Evolutionary conservation across 768 basidiomycete genomes (phyloP), one percentile per base, ranked within the genome.

Genomic region (Chalciporus piperatus): DNA sequence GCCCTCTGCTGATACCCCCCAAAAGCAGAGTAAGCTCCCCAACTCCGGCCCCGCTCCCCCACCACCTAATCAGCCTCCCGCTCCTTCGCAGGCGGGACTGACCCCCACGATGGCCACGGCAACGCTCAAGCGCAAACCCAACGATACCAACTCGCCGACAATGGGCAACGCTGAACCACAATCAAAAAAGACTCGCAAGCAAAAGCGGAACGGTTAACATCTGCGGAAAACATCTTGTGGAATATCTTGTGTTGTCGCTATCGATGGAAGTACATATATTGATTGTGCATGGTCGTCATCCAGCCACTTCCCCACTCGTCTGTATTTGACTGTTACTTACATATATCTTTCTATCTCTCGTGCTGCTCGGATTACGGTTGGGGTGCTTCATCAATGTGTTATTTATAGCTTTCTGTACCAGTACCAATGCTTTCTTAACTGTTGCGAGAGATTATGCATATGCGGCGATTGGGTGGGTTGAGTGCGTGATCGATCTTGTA

Each of bases 21-120:
- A 76, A 67, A 87, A 88, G 69, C 81, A 81, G 69, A 77, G 79
- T 62, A 85, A 85, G 63, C 76, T 77, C 44, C 77, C 80, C 54
- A 77, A 76, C 39, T 65, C 72, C 46, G 71, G 71, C 50, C 64
- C 69, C 41, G 67, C 70, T 51, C 67, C 79, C 53, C 65, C 72
- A 55, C 62, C 74, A 53, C 64, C 68, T 59, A 69, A 69, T 69
- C 67, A 69, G 65, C 66, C 69, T 59, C 67, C 68, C 63, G 70
- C 68, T 63, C 69, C 68, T 58, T 71, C 68, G 63, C 70, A 73
- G 61, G 63, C 66, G 46, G 72, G 73, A 52, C 74, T 75, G 48
- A 72, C 63, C 30, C 78, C 82, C 3, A 71, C 79, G 10, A 59
- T 79, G 68, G 48, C 74, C 32, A 68, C 73, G 59, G 70, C 80